Evolutionary conservation across 192 early-diverging fungal genomes (phyloP).

Genomic region (Lunasporangiospora selenospora): DNA sequence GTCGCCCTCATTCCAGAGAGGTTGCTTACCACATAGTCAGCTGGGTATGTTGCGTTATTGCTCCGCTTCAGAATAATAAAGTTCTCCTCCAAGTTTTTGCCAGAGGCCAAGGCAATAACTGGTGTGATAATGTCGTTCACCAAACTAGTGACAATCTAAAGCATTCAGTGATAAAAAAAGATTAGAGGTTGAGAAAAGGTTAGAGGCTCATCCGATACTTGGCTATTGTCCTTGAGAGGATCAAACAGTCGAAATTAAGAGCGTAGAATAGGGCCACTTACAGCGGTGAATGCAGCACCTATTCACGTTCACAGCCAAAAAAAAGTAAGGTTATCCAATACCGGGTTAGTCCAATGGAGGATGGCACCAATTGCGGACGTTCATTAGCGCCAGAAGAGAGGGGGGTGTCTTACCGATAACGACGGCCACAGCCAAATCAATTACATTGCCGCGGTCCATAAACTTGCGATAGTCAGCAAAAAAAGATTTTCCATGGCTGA

Average conservation of each 20-base stretch:
- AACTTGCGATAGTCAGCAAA: constrained; percentile 63
- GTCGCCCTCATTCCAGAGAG: no score
- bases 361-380: background rate
- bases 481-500: constrained; percentile 55
- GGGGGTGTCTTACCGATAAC: constrained; percentile 57
- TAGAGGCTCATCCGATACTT: constrained; percentile 6
- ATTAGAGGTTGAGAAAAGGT: constrained; percentile 14
- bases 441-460: constrained; percentile 61
- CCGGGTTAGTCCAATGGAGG: background rate
- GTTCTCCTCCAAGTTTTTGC: constrained; percentile 53
- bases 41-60: constrained; percentile 38
- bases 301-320: no score
- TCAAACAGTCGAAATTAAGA: no score
- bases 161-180: background rate
- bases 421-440: constrained; percentile 72
- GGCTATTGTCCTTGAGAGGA: no score
- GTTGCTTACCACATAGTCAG: no score
- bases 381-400: background rate
- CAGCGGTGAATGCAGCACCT: constrained; percentile 48
- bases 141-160: constrained; percentile 46
- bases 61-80: constrained; percentile 44
- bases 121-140: constrained; percentile 66
- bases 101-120: constrained; percentile 64
- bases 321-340: background rate
- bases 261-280: constrained; percentile 38